Conservation (phyloP, 2,329 filamentous ascomycete species). For the Penicillium sp. region DNA sequence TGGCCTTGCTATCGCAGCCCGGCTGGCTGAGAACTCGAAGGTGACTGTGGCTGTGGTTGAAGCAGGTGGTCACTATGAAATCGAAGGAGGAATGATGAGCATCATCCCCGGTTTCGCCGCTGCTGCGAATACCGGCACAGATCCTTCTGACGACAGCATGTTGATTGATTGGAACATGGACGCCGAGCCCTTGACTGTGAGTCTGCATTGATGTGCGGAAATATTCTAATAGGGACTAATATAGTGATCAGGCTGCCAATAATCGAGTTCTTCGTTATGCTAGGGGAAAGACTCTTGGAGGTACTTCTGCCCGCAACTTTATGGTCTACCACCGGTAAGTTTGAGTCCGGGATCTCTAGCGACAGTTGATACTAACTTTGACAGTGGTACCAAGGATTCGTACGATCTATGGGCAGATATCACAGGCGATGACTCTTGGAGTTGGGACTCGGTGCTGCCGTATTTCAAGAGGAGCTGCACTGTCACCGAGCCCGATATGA, state of each 20-base stretch:
- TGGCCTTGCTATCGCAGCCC: background rate
- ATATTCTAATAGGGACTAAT: background rate
- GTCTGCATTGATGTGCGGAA: background rate
- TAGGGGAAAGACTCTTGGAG: constrained; percentile 25
- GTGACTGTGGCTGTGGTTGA: constrained; percentile 36
- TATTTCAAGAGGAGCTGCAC: constrained; percentile 17
- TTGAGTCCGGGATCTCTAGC: constrained; percentile 15
- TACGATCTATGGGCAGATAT: constrained; percentile 41
- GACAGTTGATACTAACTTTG: background rate
- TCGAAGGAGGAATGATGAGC: constrained; percentile 33
- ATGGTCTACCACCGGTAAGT: constrained; percentile 36
- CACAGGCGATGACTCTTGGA: constrained; percentile 32
- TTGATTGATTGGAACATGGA: constrained; percentile 33
- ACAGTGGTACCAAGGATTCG: constrained; percentile 31
- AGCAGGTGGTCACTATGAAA: constrained; percentile 37
- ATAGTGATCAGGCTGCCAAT: constrained; percentile 6
- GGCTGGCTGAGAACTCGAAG: constrained; percentile 2
- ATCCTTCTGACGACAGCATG: constrained; percentile 24
- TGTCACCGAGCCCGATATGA: constrained; percentile 10
- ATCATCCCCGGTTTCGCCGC: constrained; percentile 28
- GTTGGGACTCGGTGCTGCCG: constrained; percentile 16
- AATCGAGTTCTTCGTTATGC: constrained; percentile 28
- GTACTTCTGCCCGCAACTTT: constrained; percentile 28
- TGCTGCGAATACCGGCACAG: constrained; percentile 26
- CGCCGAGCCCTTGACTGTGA: constrained; percentile 25